Conservation (phyloP, 2,329 filamentous ascomycete genomes). For the Arthrobotrys sphaeroides region DNA sequence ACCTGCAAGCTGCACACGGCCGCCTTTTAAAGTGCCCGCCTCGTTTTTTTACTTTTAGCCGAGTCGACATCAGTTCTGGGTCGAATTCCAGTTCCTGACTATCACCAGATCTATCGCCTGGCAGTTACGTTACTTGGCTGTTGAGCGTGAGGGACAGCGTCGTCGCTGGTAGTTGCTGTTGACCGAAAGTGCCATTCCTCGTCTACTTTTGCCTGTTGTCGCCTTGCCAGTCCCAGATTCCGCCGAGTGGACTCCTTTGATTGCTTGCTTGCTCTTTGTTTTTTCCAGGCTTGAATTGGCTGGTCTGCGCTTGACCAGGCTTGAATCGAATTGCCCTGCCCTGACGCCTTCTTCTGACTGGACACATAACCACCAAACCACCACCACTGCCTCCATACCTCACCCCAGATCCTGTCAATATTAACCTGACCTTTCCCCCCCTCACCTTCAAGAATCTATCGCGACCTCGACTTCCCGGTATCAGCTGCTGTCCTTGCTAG, state of each 20-base stretch:
- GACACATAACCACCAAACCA: slow-evolving; percentile 19
- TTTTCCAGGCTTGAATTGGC: not conserved
- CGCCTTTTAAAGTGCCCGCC: slow-evolving; percentile 48
- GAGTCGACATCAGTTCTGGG: slow-evolving; percentile 18
- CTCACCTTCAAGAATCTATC: slow-evolving; percentile 1
- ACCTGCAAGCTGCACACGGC: not conserved
- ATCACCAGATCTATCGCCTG: slow-evolving; percentile 23
- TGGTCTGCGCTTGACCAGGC: no score
- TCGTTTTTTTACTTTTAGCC: slow-evolving; percentile 54
- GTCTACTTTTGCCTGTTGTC: no score
- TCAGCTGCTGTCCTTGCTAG: not conserved
- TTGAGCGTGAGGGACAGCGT: no score
- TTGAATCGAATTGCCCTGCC: no score
- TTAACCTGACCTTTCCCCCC: slow-evolving; percentile 1
- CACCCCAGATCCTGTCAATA: not conserved
- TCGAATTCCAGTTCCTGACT: slow-evolving; percentile 16
- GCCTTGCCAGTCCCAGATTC: not conserved
- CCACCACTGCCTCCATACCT: no score
- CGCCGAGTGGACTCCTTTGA: no score
- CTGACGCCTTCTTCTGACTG: slow-evolving; percentile 36
- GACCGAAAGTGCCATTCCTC: no score
- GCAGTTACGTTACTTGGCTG: no score
- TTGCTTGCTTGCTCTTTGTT: not conserved
- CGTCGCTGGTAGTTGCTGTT: no score
- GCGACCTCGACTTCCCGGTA: slow-evolving; percentile 8